phyloP scores from a whole-genome alignment of 805 yeast species.

The Nakazawaea ishiwadae region DNA sequence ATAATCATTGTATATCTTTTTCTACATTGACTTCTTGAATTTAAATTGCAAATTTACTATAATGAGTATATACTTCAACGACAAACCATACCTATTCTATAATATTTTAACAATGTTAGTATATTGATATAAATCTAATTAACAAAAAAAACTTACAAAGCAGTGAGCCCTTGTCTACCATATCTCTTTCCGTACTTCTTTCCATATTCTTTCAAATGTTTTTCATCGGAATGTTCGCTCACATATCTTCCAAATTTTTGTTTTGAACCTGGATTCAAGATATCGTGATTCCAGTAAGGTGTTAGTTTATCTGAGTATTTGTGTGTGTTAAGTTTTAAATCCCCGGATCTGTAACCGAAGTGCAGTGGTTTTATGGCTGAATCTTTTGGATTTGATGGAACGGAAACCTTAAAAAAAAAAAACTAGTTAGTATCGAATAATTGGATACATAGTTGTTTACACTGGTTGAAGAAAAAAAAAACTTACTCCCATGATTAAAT shows the following conservation, averaged over 20 bases:
- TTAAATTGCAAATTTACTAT: not conserved
- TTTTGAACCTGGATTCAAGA: slow-evolving; percentile 4
- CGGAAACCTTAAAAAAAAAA: not conserved
- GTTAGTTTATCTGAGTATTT: slow-evolving; percentile 2
- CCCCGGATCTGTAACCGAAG: slow-evolving; percentile 3
- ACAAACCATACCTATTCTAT: not conserved
- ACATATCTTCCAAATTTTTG: not conserved
- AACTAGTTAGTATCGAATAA: not conserved
- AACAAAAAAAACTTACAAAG: slow-evolving; percentile 5
- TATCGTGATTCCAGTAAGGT: slow-evolving; percentile 5
- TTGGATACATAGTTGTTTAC: not conserved
- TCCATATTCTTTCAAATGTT: slow-evolving; percentile 3
- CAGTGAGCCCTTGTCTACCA: slow-evolving; percentile 6
- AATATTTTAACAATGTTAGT: not conserved
- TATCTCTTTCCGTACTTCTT: slow-evolving; percentile 6
- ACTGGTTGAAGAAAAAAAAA: too few relatives aligned
- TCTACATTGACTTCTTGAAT: not conserved
- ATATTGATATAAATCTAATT: not conserved
- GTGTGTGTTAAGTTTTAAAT: slow-evolving; percentile 2
- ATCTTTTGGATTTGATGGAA: not conserved
- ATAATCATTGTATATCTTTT: too few relatives aligned
- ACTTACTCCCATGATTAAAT: too few relatives aligned
- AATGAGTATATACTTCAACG: not conserved
- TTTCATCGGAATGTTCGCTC: slow-evolving; percentile 3
- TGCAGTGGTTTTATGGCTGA: not conserved